These are phyloP conservation scores for Sporothrix pallida DNA, from an alignment of 2,329 filamentous ascomycete species.

Conservation along the genomic window DNA sequence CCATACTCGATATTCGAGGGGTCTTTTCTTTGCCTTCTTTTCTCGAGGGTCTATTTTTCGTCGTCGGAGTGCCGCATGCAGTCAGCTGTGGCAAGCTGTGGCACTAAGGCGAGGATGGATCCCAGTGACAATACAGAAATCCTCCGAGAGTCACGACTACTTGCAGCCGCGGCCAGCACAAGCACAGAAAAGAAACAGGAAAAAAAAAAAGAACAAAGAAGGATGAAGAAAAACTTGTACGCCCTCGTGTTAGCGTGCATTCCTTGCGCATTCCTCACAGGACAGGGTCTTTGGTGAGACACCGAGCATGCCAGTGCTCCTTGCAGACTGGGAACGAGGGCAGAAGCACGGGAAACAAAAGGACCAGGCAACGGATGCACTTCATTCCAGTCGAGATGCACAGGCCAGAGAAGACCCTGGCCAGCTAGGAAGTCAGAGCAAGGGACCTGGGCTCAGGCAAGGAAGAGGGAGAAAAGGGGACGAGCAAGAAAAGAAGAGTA, in stretches of 20 bases:
- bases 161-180: background rate
- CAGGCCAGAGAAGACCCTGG: background rate
- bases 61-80: conserved; percentile 21
- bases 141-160: conserved; percentile 10
- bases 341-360: background rate
- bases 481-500: too few relatives aligned
- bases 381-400: background rate
- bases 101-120: background rate
- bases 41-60: background rate
- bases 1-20: background rate
- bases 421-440: conserved; percentile 3
- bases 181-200: background rate
- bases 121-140: conserved; percentile 16
- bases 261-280: conserved; percentile 20
- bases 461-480: too few relatives aligned
- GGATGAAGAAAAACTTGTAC: background rate
- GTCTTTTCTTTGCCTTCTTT: background rate
- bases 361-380: background rate
- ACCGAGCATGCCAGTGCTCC: conserved; percentile 26
- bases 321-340: conserved; percentile 7
- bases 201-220: background rate
- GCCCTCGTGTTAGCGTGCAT: conserved; percentile 20
- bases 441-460: background rate
- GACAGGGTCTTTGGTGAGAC: conserved; percentile 22
- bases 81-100: conserved; percentile 25